Evolutionary conservation across 1,284 basidiomycete genomes (phyloP), one percentile per base, ranked within the genome.

Genomic region (Marasmius fiardii): DNA sequence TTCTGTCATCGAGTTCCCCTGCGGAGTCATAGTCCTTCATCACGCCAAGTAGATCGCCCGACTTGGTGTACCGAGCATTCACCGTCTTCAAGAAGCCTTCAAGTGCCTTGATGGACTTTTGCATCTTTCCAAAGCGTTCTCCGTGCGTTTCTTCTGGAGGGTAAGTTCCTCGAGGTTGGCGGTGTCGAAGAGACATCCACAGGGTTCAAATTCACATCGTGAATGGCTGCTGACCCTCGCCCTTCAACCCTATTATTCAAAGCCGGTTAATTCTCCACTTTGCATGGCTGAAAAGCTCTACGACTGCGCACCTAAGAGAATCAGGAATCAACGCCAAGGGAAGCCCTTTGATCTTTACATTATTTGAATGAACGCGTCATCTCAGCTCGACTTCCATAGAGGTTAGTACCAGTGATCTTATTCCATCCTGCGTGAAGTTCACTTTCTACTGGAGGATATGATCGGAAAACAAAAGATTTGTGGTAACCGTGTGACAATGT

Each of bases 221-320:
- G 54, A 26, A 55, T 55, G 8, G 47, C 51, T 5, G 47, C 54
- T 50, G 33, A 21, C 21, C 54, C 54, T 14, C 54, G 54, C 2
- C 54, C 54, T 43, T 55, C 54, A 14, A 55, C 54, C 28, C 54
- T 49, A 11, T 24, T n/a, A n/a, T n/a, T n/a, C n/a, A 24, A 28
- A 23, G 24, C 20, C 11, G 14, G 18, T 8, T 16, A 26, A n/a
- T 12, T 49, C n/a, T 8, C 14, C 16, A 33, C n/a, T n/a, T n/a
- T n/a, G n/a, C n/a, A 49, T 33, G 23, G 21, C 20, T 11, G 10
- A 4, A 11, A 26, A 31, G n/a, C 16, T n/a, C 24, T 2, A 45
- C 10, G 33, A 31, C 26, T 12, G 24, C 43, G 14, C 18, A 49
- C 47, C 47, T 49, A 2, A 49, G 18, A 7, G 47, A 49, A 26